Conservation (phyloP, 2,329 filamentous ascomycete species). For the Arthrobotrys megalospora region DNA sequence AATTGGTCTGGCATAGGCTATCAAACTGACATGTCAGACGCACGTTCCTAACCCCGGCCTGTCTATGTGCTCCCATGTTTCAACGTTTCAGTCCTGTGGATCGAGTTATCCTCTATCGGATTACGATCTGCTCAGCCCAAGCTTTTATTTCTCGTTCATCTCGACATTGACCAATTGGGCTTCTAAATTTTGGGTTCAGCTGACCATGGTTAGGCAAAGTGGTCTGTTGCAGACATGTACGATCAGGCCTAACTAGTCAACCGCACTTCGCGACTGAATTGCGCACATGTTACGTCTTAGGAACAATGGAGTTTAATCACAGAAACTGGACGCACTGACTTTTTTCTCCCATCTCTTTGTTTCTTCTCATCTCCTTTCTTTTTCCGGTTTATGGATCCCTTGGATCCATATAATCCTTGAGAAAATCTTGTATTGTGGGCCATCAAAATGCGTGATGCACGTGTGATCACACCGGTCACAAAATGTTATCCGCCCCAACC, state of each 20-base stretch:
- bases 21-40: constrained; percentile 43
- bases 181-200: constrained; percentile 14
- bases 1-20: constrained; percentile 22
- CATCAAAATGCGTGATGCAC: constrained; percentile 49
- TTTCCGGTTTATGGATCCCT: constrained; percentile 16
- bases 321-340: constrained; percentile 38
- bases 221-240: constrained; percentile 16
- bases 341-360: constrained; percentile 17
- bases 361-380: constrained; percentile 26
- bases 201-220: constrained; percentile 39
- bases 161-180: constrained; percentile 34
- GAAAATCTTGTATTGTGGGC: constrained; percentile 35
- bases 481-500: constrained; percentile 39
- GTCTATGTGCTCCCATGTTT: constrained; percentile 36
- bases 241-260: constrained; percentile 37
- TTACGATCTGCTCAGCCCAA: constrained; percentile 32
- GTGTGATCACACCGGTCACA: constrained; percentile 56
- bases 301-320: constrained; percentile 44
- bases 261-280: constrained; percentile 58
- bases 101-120: constrained; percentile 33
- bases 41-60: constrained; percentile 26
- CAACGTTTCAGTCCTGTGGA: constrained; percentile 39
- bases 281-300: constrained; percentile 61
- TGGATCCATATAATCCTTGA: constrained; percentile 35
- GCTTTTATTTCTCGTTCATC: constrained; percentile 23